Percentiles rank a stretch among this genome's conserved stretches.
Conservation (phyloP, 768 basidiomycete species). For the Filobasidium floriforme region DNA sequence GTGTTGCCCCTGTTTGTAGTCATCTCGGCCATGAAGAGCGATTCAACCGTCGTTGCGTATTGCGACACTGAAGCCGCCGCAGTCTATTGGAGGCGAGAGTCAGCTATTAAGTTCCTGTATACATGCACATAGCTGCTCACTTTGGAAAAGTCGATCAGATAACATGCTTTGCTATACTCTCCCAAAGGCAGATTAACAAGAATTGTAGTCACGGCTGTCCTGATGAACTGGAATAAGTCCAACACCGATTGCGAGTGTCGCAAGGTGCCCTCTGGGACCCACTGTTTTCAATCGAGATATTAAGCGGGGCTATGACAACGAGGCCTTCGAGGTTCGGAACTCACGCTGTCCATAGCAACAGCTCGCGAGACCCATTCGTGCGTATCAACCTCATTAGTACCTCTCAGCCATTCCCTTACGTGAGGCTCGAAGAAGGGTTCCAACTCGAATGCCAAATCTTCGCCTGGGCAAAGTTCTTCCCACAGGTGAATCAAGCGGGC, state of each 20-base stretch:
- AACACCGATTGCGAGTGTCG: constrained; percentile 41
- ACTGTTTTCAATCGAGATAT: constrained; percentile 23
- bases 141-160: constrained; percentile 42
- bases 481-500: constrained; percentile 33
- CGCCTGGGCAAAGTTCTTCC: constrained; percentile 41
- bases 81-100: constrained; percentile 25
- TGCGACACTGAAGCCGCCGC: constrained; percentile 35
- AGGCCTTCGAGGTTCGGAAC: constrained; percentile 11
- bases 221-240: constrained; percentile 43
- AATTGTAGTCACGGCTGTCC: constrained; percentile 32
- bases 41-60: constrained; percentile 39
- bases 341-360: constrained; percentile 42
- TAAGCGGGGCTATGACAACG: not conserved
- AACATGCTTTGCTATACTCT: constrained; percentile 42
- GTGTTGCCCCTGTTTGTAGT: constrained; percentile 26
- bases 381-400: constrained; percentile 37
- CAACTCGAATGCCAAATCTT: constrained; percentile 35
- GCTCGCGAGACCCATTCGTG: constrained; percentile 43
- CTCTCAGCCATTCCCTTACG: constrained; percentile 39
- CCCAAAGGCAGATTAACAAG: constrained; percentile 38
- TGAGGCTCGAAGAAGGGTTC: constrained; percentile 45
- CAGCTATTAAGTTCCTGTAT: not conserved
- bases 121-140: constrained; percentile 22
- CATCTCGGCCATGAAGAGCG: constrained; percentile 39
- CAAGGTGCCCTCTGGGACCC: constrained; percentile 40